A percentile compares a stretch with the other conserved stretches of the same genome.
Conservation (phyloP, 345 rosid species). For the Streptanthus diversifolius region DNA sequence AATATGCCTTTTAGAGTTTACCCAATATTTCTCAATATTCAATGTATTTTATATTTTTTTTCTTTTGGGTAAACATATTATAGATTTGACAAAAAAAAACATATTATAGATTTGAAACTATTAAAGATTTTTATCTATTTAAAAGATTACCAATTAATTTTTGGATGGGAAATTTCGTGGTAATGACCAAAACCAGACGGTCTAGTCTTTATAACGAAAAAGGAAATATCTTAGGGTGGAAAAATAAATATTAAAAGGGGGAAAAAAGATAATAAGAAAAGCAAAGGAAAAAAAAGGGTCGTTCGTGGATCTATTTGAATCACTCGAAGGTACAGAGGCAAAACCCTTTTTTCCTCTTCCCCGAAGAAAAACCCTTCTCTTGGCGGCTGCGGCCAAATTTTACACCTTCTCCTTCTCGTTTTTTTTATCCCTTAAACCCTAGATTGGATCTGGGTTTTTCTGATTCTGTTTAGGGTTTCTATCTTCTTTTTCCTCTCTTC, state of each 20-base stretch:
- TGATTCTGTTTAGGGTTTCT: constrained; percentile 27
- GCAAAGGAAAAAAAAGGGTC: background rate
- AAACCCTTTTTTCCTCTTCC: constrained; percentile 51
- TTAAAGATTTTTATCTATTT: background rate
- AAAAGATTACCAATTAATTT: background rate
- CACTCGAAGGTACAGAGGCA: constrained; percentile 36
- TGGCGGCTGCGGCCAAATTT: constrained; percentile 45
- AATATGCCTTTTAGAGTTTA: background rate
- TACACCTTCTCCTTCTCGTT: constrained; percentile 25
- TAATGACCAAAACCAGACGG: background rate
- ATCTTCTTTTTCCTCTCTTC: constrained; percentile 12
- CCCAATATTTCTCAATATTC: background rate
- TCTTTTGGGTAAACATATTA: background rate
- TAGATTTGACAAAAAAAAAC: no score
- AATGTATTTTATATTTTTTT: background rate
- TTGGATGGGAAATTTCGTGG: background rate
- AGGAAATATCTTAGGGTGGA: constrained; percentile 31
- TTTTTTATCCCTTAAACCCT: constrained; percentile 23
- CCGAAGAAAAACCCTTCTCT: constrained; percentile 43
- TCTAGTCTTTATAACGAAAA: constrained; percentile 1
- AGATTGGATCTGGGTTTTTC: constrained; percentile 32
- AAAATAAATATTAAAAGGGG: background rate
- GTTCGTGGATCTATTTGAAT: constrained; percentile 59
- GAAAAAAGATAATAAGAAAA: background rate
- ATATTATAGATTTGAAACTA: background rate